Conservation (phyloP, 1,139 yeast genomes). For the Suhomyces panamericanus region DNA sequence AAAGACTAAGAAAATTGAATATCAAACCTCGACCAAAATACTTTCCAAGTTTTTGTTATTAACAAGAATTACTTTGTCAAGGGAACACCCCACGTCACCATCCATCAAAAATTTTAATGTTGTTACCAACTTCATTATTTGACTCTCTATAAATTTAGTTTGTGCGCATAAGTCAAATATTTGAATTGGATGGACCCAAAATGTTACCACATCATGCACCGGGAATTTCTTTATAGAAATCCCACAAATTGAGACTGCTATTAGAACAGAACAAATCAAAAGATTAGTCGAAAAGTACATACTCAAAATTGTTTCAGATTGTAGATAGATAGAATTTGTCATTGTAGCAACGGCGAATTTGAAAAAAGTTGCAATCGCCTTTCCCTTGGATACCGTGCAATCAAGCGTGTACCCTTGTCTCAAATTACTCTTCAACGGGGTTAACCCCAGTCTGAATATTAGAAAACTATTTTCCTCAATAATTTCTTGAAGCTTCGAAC, state of each 20-base stretch:
- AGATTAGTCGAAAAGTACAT: not conserved
- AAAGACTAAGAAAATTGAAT: too few species aligned
- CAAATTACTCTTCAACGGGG: slow-evolving; percentile 22
- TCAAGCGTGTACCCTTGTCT: slow-evolving; percentile 38
- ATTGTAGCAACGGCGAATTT: slow-evolving; percentile 7
- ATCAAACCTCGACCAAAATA: not conserved
- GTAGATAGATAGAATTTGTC: slow-evolving; percentile 13
- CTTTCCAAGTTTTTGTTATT: not conserved
- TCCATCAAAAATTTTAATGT: not conserved
- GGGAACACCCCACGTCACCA: not conserved
- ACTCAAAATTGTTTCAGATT: not conserved
- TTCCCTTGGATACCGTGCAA: slow-evolving; percentile 7
- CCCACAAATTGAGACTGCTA: slow-evolving; percentile 12
- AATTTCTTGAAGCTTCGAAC: slow-evolving; percentile 2
- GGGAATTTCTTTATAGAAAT: slow-evolving; percentile 3
- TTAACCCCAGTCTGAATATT: slow-evolving; percentile 14
- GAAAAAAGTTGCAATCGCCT: slow-evolving; percentile 5
- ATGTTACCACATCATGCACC: not conserved
- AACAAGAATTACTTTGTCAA: slow-evolving; percentile 2
- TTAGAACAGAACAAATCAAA: slow-evolving; percentile 2
- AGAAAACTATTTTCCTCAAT: slow-evolving; percentile 1
- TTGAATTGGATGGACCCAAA: slow-evolving; percentile 10
- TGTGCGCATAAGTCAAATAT: not conserved
- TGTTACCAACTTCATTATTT: not conserved
- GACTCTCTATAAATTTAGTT: not conserved